Evolutionary conservation across 2,329 filamentous ascomycete species (phyloP).

Genomic region (Penicillium hordei): DNA sequence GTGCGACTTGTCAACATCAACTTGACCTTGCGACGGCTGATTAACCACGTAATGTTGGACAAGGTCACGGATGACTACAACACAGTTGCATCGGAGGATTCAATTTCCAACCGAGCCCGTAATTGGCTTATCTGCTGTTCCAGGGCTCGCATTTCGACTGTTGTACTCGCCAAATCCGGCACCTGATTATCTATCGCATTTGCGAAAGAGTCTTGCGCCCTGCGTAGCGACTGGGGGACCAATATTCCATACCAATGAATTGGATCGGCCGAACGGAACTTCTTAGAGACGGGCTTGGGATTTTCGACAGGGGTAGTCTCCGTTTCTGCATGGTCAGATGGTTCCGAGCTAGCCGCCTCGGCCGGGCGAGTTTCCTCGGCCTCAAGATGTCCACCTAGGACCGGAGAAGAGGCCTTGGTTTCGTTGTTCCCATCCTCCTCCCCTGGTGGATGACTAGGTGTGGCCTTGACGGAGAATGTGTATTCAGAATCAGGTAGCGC

Average conservation of each 20-base stretch:
- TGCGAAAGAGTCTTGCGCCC: constrained; percentile 46
- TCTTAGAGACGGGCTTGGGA: constrained; percentile 9
- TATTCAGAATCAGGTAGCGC: background rate
- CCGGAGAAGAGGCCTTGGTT: background rate
- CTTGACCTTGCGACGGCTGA: background rate
- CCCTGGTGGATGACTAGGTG: background rate
- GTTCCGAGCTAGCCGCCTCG: background rate
- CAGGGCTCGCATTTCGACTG: constrained; percentile 42
- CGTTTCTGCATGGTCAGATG: constrained; percentile 2
- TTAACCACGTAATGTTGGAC: background rate
- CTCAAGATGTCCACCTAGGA: background rate
- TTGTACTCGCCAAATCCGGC: constrained; percentile 39
- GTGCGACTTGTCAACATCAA: background rate
- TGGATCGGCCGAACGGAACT: constrained; percentile 40
- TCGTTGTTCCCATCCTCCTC: constrained; percentile 1
- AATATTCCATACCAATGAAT: constrained; percentile 53
- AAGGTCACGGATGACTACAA: background rate
- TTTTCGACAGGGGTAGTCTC: constrained; percentile 8
- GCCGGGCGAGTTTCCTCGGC: background rate
- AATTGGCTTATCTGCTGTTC: constrained; percentile 41
- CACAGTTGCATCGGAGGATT: background rate
- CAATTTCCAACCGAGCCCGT: constrained; percentile 26
- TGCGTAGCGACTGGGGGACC: constrained; percentile 46
- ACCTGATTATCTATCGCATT: constrained; percentile 39
- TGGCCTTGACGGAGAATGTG: constrained; percentile 7